These are phyloP conservation scores for Paramecium sexaurelia DNA, from an alignment of 73 alveolate species.

Conservation along the genomic window DNA sequence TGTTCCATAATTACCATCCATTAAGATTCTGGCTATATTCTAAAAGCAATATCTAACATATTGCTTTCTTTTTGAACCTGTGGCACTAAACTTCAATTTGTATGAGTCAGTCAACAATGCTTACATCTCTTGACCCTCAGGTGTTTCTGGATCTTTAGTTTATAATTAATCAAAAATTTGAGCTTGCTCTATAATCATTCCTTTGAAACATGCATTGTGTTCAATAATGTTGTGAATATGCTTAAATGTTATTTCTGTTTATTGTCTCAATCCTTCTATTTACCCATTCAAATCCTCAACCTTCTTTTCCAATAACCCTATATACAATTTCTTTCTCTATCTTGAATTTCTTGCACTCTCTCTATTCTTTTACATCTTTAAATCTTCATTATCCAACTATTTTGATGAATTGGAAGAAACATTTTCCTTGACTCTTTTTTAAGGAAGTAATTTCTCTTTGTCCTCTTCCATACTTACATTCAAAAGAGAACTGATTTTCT, in stretches of 20 bases:
- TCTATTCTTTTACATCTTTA: conserved; percentile 69
- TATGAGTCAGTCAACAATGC: conserved; percentile 4
- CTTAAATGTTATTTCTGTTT: conserved; percentile 7
- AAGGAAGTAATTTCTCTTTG: conserved; percentile 19
- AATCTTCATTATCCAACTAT: conserved; percentile 49
- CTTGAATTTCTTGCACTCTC: conserved; percentile 73
- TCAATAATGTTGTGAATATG: background rate
- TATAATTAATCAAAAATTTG: conserved; percentile 52
- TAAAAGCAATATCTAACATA: conserved; percentile 41
- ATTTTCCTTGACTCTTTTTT: background rate
- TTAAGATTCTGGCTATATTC: conserved; percentile 29
- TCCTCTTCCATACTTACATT: conserved; percentile 49
- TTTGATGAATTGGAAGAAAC: background rate
- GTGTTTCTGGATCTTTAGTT: conserved; percentile 24
- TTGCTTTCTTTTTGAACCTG: conserved; percentile 43
- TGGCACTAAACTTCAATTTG: conserved; percentile 50
- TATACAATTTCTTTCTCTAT: conserved; percentile 71
- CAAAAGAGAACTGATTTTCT: conserved; percentile 56
- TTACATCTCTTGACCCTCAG: conserved; percentile 36
- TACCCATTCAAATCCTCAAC: conserved; percentile 66
- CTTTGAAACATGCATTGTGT: conserved; percentile 21
- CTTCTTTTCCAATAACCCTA: conserved; percentile 66
- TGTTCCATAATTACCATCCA: conserved; percentile 62
- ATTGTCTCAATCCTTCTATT: conserved; percentile 44
- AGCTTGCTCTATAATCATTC: conserved; percentile 55